Evolutionary conservation across 495 filamentous ascomycete genomes (phyloP).

Genomic region (Aspergillus incahuasiensis): DNA sequence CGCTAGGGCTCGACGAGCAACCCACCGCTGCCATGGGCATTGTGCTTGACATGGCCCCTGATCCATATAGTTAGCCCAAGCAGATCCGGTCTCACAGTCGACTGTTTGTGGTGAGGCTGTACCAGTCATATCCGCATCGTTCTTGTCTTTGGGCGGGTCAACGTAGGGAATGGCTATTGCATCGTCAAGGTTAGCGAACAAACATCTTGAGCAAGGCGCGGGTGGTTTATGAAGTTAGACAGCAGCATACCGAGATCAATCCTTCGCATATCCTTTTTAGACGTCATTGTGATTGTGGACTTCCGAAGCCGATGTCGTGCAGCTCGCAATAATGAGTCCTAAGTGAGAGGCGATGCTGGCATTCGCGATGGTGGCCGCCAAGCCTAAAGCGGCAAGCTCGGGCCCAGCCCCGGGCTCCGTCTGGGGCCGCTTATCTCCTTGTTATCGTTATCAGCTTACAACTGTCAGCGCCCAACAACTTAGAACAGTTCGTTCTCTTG

Average conservation of each 20-base stretch:
- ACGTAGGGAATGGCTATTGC: slow-evolving; percentile 58
- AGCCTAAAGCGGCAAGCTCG: slow-evolving; percentile 14
- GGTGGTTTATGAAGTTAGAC: background rate
- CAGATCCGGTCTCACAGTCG: background rate
- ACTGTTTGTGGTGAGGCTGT: slow-evolving; percentile 15
- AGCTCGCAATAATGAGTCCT: background rate
- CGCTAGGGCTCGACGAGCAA: slow-evolving; percentile 12
- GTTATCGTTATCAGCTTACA: no score
- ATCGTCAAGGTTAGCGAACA: slow-evolving; percentile 16
- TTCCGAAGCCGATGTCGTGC: background rate
- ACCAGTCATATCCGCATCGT: slow-evolving; percentile 52
- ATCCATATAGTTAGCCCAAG: slow-evolving; percentile 24
- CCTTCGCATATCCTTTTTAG: slow-evolving; percentile 83
- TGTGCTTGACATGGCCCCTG: slow-evolving; percentile 72
- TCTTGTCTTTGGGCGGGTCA: slow-evolving; percentile 52
- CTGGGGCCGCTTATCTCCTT: background rate
- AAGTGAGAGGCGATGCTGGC: slow-evolving; percentile 5
- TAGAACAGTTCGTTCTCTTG: no score
- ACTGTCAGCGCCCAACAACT: no score
- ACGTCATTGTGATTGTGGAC: slow-evolving; percentile 48
- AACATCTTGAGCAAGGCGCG: background rate
- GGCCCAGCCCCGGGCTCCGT: background rate
- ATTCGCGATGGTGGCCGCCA: slow-evolving; percentile 9
- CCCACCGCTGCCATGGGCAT: slow-evolving; percentile 85
- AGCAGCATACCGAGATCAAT: slow-evolving; percentile 69